Percentiles rank a stretch among this genome's conserved stretches.
Conservation (phyloP, 2,329 filamentous ascomycete genomes). For the Aureobasidium sp. region DNA sequence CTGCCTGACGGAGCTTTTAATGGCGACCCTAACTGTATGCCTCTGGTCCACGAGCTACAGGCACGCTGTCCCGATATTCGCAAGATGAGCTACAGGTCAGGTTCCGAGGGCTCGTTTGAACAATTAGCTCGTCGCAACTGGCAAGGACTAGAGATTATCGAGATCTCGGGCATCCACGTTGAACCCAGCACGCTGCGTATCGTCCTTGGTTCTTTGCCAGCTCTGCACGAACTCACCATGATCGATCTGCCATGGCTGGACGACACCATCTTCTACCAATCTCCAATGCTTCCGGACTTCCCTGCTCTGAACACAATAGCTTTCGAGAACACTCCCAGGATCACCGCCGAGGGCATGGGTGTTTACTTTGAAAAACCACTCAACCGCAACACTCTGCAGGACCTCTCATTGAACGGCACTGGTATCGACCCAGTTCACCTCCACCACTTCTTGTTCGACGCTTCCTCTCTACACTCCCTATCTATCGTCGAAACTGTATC, state of each 20-base stretch:
- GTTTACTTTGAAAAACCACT: constrained; percentile 57
- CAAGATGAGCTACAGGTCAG: constrained; percentile 78
- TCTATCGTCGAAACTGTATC: constrained; percentile 49
- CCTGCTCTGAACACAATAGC: constrained; percentile 67
- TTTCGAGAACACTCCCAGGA: constrained; percentile 59
- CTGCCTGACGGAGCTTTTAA: constrained; percentile 80
- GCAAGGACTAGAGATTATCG: constrained; percentile 63
- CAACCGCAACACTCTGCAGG: constrained; percentile 53
- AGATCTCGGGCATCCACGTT: constrained; percentile 59
- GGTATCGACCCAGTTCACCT: constrained; percentile 57
- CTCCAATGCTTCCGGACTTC: constrained; percentile 57
- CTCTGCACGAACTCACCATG: constrained; percentile 67
- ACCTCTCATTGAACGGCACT: constrained; percentile 63
- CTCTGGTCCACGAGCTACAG: constrained; percentile 76
- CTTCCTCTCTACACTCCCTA: constrained; percentile 51
- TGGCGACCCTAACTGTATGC: constrained; percentile 66
- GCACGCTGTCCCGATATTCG: constrained; percentile 73
- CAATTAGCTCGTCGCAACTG: constrained; percentile 59
- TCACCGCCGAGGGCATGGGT: constrained; percentile 64
- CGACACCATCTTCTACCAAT: constrained; percentile 65
- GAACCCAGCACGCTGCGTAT: constrained; percentile 64
- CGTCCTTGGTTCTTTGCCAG: constrained; percentile 58
- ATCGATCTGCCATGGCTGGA: constrained; percentile 61
- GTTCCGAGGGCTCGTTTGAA: constrained; percentile 70
- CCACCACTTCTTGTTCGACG: constrained; percentile 52